Percentiles rank a stretch among this genome's conserved stretches.
phyloP scores from a whole-genome alignment of 2,329 filamentous ascomycete genomes.

The Pseudogymnoascus sp. region DNA sequence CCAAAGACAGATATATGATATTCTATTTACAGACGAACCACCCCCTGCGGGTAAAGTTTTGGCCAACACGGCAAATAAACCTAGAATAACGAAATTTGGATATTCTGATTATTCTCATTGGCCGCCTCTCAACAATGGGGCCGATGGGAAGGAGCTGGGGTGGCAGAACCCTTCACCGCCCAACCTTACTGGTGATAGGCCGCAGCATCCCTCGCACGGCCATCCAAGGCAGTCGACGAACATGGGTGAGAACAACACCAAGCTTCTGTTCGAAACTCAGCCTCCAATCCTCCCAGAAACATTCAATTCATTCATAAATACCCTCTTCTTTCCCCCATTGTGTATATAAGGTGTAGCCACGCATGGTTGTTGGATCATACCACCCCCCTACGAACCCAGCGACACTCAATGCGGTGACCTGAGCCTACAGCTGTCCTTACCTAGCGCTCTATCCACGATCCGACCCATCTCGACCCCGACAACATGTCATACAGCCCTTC shows the following conservation, averaged over 20 bases:
- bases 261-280: neutral
- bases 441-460: neutral
- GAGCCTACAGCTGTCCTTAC: slow-evolving; percentile 4
- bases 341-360: slow-evolving; percentile 1
- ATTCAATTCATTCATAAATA: slow-evolving; percentile 1
- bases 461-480: neutral
- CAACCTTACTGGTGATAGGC: slow-evolving; percentile 1
- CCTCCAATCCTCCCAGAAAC: neutral
- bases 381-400: neutral
- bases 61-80: neutral
- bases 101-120: slow-evolving; percentile 7
- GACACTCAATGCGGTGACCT: slow-evolving; percentile 5
- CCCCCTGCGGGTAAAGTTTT: neutral
- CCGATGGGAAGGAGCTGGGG: neutral
- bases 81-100: neutral
- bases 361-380: neutral
- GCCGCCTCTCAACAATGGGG: neutral
- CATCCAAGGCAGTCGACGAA: slow-evolving; percentile 3
- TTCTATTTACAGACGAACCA: neutral
- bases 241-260: neutral
- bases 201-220: slow-evolving; percentile 2
- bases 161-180: slow-evolving; percentile 6
- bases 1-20: slow-evolving; percentile 1
- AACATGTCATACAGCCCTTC: slow-evolving; percentile 5
- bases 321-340: neutral